Base-by-base conservation (phyloP, 2,329 filamentous ascomycete genomes). In the Fusarium domesticum region DNA sequence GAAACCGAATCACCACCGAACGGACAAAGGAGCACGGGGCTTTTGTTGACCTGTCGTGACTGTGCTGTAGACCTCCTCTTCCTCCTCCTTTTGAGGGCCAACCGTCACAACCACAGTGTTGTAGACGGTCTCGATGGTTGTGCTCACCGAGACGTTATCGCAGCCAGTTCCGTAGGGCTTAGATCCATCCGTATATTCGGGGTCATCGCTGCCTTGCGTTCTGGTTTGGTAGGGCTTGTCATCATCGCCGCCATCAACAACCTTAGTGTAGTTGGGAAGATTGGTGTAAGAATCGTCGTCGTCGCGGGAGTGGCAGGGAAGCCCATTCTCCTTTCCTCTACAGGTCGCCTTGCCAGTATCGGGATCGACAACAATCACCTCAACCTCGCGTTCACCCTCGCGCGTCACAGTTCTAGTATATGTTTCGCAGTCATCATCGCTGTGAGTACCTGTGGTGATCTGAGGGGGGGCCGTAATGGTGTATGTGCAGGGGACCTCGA, bases 51-150 rank as follows among this genome's bases (percentile, higher is more conserved):
- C 34, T 32, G n/a, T 39, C 37, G 16, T 37, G n/a, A 11, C 19
- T 28, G 58, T 47, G n/a, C 47, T 25, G 6, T 45, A 43, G 7
- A 44, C 23, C n/a, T 23, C 25, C 25, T 47, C 34, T 8, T n/a
- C 18, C 4, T 25, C 30, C 23, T n/a, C 18, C 4, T 25, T 25
- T 19, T 25, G 23, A 18, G 43, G 38, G 33, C 43, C 46, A 20
- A 65, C 53, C 6, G 65, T 68, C 43, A 63, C 57, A 14, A 59
- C 46, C n/a, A 69, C 54, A 2, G 66, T 70, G 54, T 68, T 69
- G 50, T 64, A 70, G 25, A 63, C 54, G 12, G 66, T 68, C 10
- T 59, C 48, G 18, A 66, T 58, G 33, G 58, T 63, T 18, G 65
- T 66, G 5, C 59, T 62, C 17, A 57, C 44, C 11, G 53, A 44